Base-by-base conservation (phyloP, 495 filamentous ascomycete genomes). In the Podospora anserina region DNA sequence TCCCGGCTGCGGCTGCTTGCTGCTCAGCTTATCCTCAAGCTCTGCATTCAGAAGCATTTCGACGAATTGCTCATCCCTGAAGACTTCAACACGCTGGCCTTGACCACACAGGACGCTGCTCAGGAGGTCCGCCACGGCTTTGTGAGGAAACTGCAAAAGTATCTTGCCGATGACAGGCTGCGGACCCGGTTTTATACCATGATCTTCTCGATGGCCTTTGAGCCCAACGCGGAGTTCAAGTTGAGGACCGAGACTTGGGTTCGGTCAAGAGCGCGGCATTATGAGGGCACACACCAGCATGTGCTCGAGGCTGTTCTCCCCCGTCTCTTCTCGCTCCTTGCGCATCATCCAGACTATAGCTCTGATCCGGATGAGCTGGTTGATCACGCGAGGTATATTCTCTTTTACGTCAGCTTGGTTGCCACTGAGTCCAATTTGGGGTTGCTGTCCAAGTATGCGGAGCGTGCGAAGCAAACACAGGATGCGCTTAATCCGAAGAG, bases 301-400 rank as follows among this genome's bases (percentile, higher is more conserved):
- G 83, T 89, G 7, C 90, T 98, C 83, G 96, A 98, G 77, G 83
- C 88, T 18, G 83, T 91, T n/a, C 91, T 99, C 76, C 85, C 91
- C 18, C 90, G 95, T 23, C 84, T 98, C 16, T 78, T 98, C 55
- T 95, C 91, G 54, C 81, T 97, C 27, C 87, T 98, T 19, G 93
- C 94, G 16, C 95, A 98, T 75, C 95, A 99, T 78, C 95, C 94
- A 1, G 96, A 99, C 77, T 99, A 94, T 76, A 83, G 85, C 27
- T 82, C 83, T 0, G 84, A 88, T 54, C 76, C 88, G 5, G 88
- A 86, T 5, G 91, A 94, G 63, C 78, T 97, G 59, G 80, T 87
- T 20, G 92, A 97, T 74, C 91, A 94, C 73, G 87, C 90, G 5
- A 87, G 81, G 72, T 99, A 97, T 76, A 86, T 98, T 63, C 79